Conservation (phyloP, 2,329 filamentous ascomycete genomes). For the Hypoxylon sp. region DNA sequence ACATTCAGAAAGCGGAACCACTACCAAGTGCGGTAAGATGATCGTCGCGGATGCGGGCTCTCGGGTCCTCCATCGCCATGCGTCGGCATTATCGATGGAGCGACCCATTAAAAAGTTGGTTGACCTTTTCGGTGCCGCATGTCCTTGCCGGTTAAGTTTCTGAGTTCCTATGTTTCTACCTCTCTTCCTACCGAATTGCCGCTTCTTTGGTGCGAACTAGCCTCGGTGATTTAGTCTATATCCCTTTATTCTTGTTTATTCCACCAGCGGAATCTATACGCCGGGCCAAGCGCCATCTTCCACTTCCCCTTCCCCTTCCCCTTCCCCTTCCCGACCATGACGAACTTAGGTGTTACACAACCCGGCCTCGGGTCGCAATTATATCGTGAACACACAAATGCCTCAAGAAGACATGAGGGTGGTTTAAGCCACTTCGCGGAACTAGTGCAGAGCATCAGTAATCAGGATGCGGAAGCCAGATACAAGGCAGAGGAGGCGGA, state of each 20-base stretch:
- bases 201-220: constrained; percentile 2
- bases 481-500: constrained; percentile 62
- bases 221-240: background rate
- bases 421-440: constrained; percentile 43
- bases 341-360: constrained; percentile 9
- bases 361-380: constrained; percentile 18
- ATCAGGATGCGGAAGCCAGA: constrained; percentile 59
- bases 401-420: constrained; percentile 30
- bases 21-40: constrained; percentile 29
- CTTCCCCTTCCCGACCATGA: constrained; percentile 18
- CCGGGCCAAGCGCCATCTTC: background rate
- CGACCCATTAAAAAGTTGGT: constrained; percentile 34
- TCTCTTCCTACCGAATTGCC: constrained; percentile 5
- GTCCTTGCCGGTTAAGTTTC: constrained; percentile 20
- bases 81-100: constrained; percentile 33
- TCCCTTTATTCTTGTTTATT: background rate
- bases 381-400: constrained; percentile 33
- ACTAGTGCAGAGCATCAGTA: constrained; percentile 53
- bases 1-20: constrained; percentile 8
- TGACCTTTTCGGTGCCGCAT: constrained; percentile 27
- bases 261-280: background rate
- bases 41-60: constrained; percentile 31
- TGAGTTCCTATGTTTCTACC: background rate
- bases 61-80: constrained; percentile 38
- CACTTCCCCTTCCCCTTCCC: background rate